Conservation (phyloP, 73 alveolate species). For the Uronychia setigera region DNA sequence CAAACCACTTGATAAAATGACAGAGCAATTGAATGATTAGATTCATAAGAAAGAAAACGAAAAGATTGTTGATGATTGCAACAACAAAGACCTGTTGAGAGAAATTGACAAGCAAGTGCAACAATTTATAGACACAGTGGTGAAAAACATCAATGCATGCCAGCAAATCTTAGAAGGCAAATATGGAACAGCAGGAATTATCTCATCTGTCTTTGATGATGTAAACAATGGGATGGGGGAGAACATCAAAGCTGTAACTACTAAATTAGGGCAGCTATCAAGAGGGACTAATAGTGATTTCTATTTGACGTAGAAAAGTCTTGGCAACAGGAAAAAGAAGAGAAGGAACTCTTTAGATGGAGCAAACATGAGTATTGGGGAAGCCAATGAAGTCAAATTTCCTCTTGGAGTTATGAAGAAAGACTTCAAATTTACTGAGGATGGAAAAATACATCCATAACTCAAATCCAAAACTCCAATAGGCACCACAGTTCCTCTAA, state of each 20-base stretch:
- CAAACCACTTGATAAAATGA: slow-evolving; percentile 60
- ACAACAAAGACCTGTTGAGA: background rate
- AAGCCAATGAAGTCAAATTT: background rate
- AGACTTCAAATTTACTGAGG: background rate
- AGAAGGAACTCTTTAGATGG: background rate
- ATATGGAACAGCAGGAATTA: background rate
- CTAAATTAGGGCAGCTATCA: background rate
- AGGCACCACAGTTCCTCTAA: background rate
- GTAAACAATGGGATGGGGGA: background rate
- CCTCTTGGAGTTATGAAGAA: background rate
- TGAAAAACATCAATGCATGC: background rate
- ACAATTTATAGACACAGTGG: slow-evolving; percentile 5
- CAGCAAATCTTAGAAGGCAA: background rate
- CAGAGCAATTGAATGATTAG: slow-evolving; percentile 43
- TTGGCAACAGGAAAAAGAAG: background rate
- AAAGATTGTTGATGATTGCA: background rate
- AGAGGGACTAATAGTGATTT: background rate
- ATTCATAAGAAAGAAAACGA: background rate
- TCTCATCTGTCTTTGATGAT: background rate
- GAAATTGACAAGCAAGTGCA: background rate
- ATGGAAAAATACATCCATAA: too few species aligned
- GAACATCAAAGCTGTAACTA: too few species aligned
- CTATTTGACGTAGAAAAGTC: background rate
- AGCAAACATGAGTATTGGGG: background rate
- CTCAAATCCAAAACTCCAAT: background rate